Conservation (phyloP, 495 filamentous ascomycete species). For the Penicillium longicatenatum region DNA sequence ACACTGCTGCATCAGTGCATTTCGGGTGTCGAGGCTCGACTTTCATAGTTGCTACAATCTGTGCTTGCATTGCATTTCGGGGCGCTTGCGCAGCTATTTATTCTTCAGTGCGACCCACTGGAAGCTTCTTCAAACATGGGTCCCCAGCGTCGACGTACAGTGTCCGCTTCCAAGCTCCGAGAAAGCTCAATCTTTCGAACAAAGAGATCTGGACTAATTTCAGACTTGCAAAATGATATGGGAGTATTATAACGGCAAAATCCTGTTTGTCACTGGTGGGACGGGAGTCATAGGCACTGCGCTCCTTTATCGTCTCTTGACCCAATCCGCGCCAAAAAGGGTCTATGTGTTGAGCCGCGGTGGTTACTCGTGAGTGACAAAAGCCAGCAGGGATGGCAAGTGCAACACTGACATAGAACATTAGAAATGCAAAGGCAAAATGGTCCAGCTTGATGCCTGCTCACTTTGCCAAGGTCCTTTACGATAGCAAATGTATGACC, state of each 20-base stretch:
- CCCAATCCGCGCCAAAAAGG: constrained; percentile 21
- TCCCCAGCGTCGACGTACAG: not conserved
- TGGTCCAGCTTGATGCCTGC: constrained; percentile 24
- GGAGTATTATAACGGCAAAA: constrained; percentile 30
- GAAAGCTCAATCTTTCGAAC: not conserved
- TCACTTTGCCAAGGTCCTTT: constrained; percentile 12
- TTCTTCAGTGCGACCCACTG: constrained; percentile 9
- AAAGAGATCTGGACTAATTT: too few species aligned
- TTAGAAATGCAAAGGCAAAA: constrained; percentile 29
- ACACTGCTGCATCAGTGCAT: constrained; percentile 12
- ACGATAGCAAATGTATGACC: constrained; percentile 18
- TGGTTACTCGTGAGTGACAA: constrained; percentile 22
- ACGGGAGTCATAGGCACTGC: constrained; percentile 29
- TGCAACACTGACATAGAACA: not conserved
- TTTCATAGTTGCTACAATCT: not conserved
- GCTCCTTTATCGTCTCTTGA: constrained; percentile 26
- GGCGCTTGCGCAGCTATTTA: constrained; percentile 3
- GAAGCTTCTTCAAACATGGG: not conserved
- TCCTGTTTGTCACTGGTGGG: constrained; percentile 26
- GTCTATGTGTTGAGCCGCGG: constrained; percentile 30
- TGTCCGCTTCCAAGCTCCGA: not conserved
- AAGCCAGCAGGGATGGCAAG: not conserved
- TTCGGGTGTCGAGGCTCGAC: constrained; percentile 1
- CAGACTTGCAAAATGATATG: constrained; percentile 24
- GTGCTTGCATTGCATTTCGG: not conserved